Evolutionary conservation across 768 basidiomycete genomes (phyloP).

Genomic region (Amanita polypyramis): DNA sequence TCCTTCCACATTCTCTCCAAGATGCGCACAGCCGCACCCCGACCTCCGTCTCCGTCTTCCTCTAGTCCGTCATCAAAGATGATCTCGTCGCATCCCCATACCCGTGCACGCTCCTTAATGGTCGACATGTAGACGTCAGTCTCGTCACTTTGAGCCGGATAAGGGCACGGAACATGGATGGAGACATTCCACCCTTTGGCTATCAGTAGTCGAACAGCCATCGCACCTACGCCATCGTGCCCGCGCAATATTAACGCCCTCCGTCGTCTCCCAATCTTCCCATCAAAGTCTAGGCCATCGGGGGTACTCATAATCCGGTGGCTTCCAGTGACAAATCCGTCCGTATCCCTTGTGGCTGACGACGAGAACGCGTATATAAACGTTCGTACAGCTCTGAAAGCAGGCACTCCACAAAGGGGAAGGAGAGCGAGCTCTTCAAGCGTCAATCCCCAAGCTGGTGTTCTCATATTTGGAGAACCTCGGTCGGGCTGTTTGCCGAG

Average conservation of each 20-base stretch:
- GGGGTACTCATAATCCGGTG: not conserved
- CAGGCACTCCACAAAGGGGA: slow-evolving; percentile 70
- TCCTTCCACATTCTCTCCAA: slow-evolving; percentile 40
- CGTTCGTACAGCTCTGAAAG: slow-evolving; percentile 72
- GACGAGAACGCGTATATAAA: slow-evolving; percentile 38
- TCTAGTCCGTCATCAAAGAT: slow-evolving; percentile 51
- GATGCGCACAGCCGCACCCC: slow-evolving; percentile 38
- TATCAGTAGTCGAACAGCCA: slow-evolving; percentile 72
- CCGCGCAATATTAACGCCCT: slow-evolving; percentile 55
- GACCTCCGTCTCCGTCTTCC: slow-evolving; percentile 25
- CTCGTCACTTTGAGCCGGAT: slow-evolving; percentile 16
- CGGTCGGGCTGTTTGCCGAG: slow-evolving; percentile 9
- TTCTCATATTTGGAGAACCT: slow-evolving; percentile 10
- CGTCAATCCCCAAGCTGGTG: slow-evolving; percentile 19
- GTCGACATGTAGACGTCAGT: slow-evolving; percentile 28
- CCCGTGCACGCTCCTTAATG: slow-evolving; percentile 44
- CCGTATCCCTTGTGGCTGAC: slow-evolving; percentile 1
- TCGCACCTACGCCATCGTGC: slow-evolving; percentile 65
- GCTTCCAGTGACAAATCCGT: not conserved
- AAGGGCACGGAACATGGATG: slow-evolving; percentile 42
- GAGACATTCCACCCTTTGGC: slow-evolving; percentile 62
- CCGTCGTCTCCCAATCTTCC: slow-evolving; percentile 18
- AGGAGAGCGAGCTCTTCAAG: slow-evolving; percentile 74
- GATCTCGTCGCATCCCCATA: slow-evolving; percentile 72
- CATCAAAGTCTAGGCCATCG: slow-evolving; percentile 9